phyloP scores from a whole-genome alignment of 2,329 filamentous ascomycete species.

The Scorias spongiosa region DNA sequence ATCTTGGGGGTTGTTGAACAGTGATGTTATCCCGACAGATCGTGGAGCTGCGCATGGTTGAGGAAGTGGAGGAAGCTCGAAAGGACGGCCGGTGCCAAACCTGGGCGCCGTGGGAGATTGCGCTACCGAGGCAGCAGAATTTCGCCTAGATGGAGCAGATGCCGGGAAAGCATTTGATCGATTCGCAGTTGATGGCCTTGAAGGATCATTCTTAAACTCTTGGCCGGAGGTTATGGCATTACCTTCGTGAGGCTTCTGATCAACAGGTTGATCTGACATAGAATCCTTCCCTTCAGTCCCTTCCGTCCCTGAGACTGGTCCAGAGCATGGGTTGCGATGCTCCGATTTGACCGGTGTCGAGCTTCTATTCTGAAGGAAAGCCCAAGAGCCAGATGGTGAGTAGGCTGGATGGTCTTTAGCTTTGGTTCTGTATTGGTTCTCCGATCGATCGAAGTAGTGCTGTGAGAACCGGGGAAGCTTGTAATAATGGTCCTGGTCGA shows the following conservation, averaged over 20 bases:
- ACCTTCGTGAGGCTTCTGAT: constrained; percentile 12
- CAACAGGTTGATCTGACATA: constrained; percentile 19
- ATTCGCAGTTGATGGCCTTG: constrained; percentile 1
- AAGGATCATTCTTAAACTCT: constrained; percentile 1
- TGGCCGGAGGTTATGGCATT: constrained; percentile 6
- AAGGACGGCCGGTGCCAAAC: constrained; percentile 1
- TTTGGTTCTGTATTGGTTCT: constrained; percentile 5
- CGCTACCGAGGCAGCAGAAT: not conserved
- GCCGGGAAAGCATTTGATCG: not conserved
- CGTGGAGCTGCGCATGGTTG: constrained; percentile 11
- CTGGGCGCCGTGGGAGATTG: constrained; percentile 4
- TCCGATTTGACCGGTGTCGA: constrained; percentile 7
- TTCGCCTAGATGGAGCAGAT: not conserved
- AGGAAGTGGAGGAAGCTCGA: constrained; percentile 19
- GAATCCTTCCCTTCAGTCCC: constrained; percentile 16
- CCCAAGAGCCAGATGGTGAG: constrained; percentile 4
- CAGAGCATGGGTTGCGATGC: constrained; percentile 18
- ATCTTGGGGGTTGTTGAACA: constrained; percentile 28
- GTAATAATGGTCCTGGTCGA: constrained; percentile 3
- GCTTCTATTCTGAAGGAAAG: not conserved
- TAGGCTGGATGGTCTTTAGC: constrained; percentile 2
- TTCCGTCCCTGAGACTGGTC: constrained; percentile 9
- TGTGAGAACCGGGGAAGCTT: constrained; percentile 4
- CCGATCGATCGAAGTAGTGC: constrained; percentile 6
- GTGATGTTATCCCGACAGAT: constrained; percentile 28